phyloP scores from a whole-genome alignment of 2,329 filamentous ascomycete genomes.

The Aspergillus brunneoviolaceus region DNA sequence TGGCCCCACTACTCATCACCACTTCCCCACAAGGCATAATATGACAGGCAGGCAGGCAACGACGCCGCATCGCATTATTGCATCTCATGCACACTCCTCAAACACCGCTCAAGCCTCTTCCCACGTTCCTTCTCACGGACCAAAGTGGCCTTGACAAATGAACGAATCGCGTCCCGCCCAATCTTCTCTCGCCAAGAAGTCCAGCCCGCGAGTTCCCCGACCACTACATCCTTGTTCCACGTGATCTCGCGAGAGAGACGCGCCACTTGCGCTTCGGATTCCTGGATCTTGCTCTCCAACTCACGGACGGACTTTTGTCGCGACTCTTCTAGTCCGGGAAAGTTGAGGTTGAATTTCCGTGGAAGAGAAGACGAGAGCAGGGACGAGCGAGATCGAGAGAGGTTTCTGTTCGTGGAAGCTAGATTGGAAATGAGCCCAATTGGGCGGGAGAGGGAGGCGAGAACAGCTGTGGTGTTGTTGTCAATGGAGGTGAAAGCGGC shows the following conservation, averaged over 20 bases:
- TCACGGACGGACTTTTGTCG: slow-evolving; percentile 79
- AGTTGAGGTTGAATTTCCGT: slow-evolving; percentile 48
- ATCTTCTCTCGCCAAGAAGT: slow-evolving; percentile 82
- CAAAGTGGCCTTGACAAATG: slow-evolving; percentile 75
- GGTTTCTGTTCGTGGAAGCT: slow-evolving; percentile 67
- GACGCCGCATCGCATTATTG: slow-evolving; percentile 3
- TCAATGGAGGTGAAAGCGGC: slow-evolving; percentile 76
- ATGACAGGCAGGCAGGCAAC: too few relatives aligned
- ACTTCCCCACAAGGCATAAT: too few relatives aligned
- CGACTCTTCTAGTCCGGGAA: slow-evolving; percentile 72
- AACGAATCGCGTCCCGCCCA: slow-evolving; percentile 70
- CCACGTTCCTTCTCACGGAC: slow-evolving; percentile 76
- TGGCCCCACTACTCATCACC: too few relatives aligned
- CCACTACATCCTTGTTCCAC: slow-evolving; percentile 92
- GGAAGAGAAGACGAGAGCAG: slow-evolving; percentile 60
- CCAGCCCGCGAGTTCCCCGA: slow-evolving; percentile 88
- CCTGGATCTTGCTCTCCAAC: slow-evolving; percentile 74
- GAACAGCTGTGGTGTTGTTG: slow-evolving; percentile 77
- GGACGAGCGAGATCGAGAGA: slow-evolving; percentile 75
- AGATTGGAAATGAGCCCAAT: slow-evolving; percentile 76
- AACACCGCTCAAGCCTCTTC: slow-evolving; percentile 75
- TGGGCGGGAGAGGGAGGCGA: slow-evolving; percentile 76
- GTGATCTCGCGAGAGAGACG: slow-evolving; percentile 77
- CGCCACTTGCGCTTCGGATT: slow-evolving; percentile 68
- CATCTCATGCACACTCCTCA: slow-evolving; percentile 59